Evolutionary conservation across 306 rosid species (phyloP).

Genomic region (Myrica gale): DNA sequence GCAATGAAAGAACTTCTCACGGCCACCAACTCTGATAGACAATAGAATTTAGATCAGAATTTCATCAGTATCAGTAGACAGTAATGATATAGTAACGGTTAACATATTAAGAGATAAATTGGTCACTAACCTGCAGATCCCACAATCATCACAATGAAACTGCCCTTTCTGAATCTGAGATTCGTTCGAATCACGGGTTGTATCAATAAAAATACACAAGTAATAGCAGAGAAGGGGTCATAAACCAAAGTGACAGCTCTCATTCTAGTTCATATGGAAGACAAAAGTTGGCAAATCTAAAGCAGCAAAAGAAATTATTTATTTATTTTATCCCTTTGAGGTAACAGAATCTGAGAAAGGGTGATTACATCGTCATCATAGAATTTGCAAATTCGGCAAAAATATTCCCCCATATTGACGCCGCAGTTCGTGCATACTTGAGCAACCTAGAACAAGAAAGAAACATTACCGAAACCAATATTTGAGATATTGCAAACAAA

Average conservation of each 20-base stretch:
- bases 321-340: not conserved
- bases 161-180: conserved; percentile 66
- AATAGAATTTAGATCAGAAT: conserved; percentile 21
- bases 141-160: conserved; percentile 94
- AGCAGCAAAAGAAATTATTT: conserved; percentile 7
- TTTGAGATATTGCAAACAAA: not conserved
- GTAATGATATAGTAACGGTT: conserved; percentile 14
- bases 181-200: conserved; percentile 17
- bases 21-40: conserved; percentile 81
- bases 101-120: not conserved
- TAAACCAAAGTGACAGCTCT: conserved; percentile 14
- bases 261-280: conserved; percentile 15
- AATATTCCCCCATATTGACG: conserved; percentile 90
- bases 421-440: conserved; percentile 93
- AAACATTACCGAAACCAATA: conserved; percentile 12
- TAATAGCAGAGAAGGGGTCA: conserved; percentile 16
- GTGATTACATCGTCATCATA: conserved; percentile 82
- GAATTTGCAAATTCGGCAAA: conserved; percentile 85
- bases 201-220: conserved; percentile 11
- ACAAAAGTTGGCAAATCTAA: conserved; percentile 8
- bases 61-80: conserved; percentile 24
- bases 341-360: conserved; percentile 1
- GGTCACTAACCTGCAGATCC: conserved; percentile 80
- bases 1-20: conserved; percentile 84
- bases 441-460: conserved; percentile 49